Evolutionary conservation across 2,329 filamentous ascomycete genomes (phyloP).

Genomic region (Penicillium sp.): DNA sequence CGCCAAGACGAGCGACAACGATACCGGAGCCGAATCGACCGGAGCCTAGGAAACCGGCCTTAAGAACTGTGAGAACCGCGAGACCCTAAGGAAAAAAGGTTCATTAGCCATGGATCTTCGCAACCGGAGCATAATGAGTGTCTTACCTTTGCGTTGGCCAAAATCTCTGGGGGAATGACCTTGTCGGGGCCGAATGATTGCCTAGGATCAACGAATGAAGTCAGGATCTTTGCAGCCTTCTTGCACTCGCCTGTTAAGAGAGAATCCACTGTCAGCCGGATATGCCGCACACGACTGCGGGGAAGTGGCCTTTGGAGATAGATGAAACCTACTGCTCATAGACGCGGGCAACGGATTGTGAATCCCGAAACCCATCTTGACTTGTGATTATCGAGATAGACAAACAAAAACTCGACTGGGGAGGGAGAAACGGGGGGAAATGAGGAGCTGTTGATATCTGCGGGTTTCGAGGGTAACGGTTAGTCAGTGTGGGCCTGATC

Average conservation of each 20-base stretch:
- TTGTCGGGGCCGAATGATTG: slow-evolving; percentile 96
- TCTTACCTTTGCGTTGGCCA: slow-evolving; percentile 82
- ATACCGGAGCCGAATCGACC: slow-evolving; percentile 51
- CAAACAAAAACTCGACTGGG: slow-evolving; percentile 2
- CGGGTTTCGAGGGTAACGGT: slow-evolving; percentile 10
- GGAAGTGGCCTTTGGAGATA: slow-evolving; percentile 22
- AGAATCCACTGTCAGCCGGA: slow-evolving; percentile 33
- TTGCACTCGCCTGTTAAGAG: slow-evolving; percentile 78
- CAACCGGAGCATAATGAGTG: slow-evolving; percentile 3
- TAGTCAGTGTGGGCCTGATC: slow-evolving; percentile 28
- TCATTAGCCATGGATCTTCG: slow-evolving; percentile 5
- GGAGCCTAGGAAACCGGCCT: slow-evolving; percentile 51
- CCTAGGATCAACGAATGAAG: slow-evolving; percentile 88
- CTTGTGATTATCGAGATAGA: slow-evolving; percentile 11
- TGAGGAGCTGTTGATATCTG: slow-evolving; percentile 7
- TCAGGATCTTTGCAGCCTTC: slow-evolving; percentile 93
- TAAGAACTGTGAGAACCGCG: slow-evolving; percentile 49
- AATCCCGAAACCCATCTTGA: slow-evolving; percentile 45
- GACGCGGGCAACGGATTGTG: slow-evolving; percentile 50
- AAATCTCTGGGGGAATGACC: slow-evolving; percentile 85
- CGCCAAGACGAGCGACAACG: slow-evolving; percentile 48
- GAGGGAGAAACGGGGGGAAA: slow-evolving; percentile 1
- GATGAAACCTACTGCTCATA: slow-evolving; percentile 43
- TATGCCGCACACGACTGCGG: slow-evolving; percentile 30
- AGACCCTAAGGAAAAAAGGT: slow-evolving; percentile 40